Conservation (phyloP, 371 early-diverging fungal genomes). For the Batkoa obscura region DNA sequence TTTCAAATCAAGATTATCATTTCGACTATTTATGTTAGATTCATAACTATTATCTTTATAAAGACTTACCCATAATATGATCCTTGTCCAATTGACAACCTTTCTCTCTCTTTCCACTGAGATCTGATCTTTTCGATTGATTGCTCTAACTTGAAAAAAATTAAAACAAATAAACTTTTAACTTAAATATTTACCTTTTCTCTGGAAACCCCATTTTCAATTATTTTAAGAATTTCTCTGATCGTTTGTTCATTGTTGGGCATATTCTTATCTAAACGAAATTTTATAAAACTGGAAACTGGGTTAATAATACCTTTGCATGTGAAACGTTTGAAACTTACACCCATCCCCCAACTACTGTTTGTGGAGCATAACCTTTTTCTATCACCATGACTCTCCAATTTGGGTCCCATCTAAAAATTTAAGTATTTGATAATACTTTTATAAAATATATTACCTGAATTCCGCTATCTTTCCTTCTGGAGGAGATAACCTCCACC, state of each 20-base stretch:
- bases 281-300: slow-evolving; percentile 33
- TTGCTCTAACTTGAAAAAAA: slow-evolving; percentile 2
- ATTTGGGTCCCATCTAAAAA: slow-evolving; percentile 22
- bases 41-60: no score
- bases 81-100: no score
- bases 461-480: slow-evolving; percentile 37
- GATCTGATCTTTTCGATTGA: background rate
- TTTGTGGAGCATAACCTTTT: slow-evolving; percentile 27
- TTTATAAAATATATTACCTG: slow-evolving; percentile 17
- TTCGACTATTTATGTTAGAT: no score
- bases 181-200: slow-evolving; percentile 11
- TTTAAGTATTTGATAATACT: background rate
- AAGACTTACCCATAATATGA: no score
- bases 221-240: slow-evolving; percentile 23
- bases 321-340: slow-evolving; percentile 4
- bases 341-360: slow-evolving; percentile 35
- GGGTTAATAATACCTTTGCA: background rate
- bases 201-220: slow-evolving; percentile 28
- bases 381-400: slow-evolving; percentile 27
- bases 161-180: background rate
- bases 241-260: slow-evolving; percentile 36
- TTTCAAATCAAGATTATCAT: no score
- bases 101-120: slow-evolving; percentile 6
- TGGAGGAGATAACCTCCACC: slow-evolving; percentile 36
- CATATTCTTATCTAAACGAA: slow-evolving; percentile 35